A percentile compares a stretch with the other conserved stretches of the same genome.
phyloP scores from a whole-genome alignment of 139 green algal genomes.

The Auxenochlorella pyrenoidosa region DNA sequence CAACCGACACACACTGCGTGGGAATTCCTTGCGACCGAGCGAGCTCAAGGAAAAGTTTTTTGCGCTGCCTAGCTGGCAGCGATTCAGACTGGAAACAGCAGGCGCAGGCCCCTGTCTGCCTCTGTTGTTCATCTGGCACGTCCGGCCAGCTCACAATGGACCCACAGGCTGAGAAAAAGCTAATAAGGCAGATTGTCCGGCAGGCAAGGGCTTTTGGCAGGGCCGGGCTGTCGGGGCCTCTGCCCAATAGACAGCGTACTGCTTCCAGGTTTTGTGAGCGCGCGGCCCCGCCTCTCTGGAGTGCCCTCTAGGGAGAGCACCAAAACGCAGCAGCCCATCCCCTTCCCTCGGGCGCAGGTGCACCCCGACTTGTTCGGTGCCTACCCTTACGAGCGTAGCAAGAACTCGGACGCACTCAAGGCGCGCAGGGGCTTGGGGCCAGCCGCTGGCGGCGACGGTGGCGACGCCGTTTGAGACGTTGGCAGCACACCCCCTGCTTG shows the following conservation, averaged over 20 bases:
- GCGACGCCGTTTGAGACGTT: not conserved
- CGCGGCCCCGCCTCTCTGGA: not conserved
- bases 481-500: not conserved
- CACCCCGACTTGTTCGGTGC: constrained; percentile 88
- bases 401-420: constrained; percentile 87
- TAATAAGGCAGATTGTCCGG: constrained; percentile 71
- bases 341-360: constrained; percentile 35
- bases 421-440: constrained; percentile 27
- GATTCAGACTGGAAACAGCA: too few species aligned
- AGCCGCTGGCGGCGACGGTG: not conserved
- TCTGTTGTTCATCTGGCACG: not conserved
- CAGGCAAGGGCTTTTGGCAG: constrained; percentile 5
- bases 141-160: not conserved
- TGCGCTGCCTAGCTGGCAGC: too few species aligned
- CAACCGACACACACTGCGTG: too few species aligned
- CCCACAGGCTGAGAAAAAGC: constrained; percentile 35
- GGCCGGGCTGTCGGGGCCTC: too few species aligned
- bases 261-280: not conserved
- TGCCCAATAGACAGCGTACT: too few species aligned
- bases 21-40: too few species aligned
- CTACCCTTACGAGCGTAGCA: constrained; percentile 71
- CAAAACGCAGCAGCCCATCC: too few species aligned
- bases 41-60: too few species aligned
- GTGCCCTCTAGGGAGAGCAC: too few species aligned
- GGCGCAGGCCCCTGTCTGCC: too few species aligned